Evolutionary conservation across 2,329 filamentous ascomycete genomes (phyloP).

Genomic region (Scytalidium lignicola): DNA sequence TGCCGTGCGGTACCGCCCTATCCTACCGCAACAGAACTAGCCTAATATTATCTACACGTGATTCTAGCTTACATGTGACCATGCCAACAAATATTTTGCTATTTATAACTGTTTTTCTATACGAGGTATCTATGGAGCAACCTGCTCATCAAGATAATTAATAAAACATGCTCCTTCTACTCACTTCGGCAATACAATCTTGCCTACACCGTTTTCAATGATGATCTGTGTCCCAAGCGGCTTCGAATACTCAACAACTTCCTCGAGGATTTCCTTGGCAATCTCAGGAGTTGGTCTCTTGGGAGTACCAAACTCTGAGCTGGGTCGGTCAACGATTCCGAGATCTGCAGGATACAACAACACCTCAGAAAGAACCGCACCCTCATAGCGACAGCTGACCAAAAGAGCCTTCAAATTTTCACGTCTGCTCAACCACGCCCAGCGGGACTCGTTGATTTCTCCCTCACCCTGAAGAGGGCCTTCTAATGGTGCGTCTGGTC

Average conservation of each 20-base stretch:
- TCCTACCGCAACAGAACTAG: too few relatives aligned
- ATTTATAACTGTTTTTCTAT: too few relatives aligned
- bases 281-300: constrained; percentile 30
- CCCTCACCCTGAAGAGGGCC: not conserved
- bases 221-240: not conserved
- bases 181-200: not conserved
- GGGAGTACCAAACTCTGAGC: not conserved
- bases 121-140: too few relatives aligned
- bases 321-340: not conserved
- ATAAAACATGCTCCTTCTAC: too few relatives aligned
- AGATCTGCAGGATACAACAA: not conserved
- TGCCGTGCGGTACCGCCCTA: too few relatives aligned
- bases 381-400: not conserved
- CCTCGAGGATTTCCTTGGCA: constrained; percentile 34
- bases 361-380: not conserved
- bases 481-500: not conserved
- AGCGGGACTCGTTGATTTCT: not conserved
- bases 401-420: not conserved
- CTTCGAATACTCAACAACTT: not conserved
- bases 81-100: too few relatives aligned
- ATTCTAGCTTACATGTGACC: too few relatives aligned
- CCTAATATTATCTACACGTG: too few relatives aligned
- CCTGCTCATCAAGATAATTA: too few relatives aligned
- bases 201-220: not conserved
- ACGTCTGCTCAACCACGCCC: not conserved